phyloP scores from a whole-genome alignment of 2,329 filamentous ascomycete genomes.

The Phyllosticta capitalensis region DNA sequence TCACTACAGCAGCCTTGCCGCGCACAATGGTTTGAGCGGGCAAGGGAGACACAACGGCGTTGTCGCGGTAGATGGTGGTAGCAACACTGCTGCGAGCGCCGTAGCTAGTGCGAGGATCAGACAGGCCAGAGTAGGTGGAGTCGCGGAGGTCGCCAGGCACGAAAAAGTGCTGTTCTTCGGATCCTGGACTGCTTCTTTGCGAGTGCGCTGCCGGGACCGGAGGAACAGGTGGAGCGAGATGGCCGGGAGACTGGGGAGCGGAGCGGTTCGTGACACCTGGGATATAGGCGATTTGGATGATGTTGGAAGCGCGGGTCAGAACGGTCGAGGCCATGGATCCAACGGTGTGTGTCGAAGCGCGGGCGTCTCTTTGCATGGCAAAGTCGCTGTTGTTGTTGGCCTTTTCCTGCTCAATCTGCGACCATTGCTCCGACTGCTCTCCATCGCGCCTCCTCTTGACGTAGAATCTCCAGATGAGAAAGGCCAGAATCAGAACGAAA shows the following conservation, averaged over 20 bases:
- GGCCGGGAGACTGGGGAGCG: slow-evolving; percentile 67
- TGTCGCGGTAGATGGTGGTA: slow-evolving; percentile 88
- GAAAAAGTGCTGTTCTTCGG: slow-evolving; percentile 82
- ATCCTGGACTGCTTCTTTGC: slow-evolving; percentile 48
- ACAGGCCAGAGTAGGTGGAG: slow-evolving; percentile 77
- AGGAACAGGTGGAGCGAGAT: slow-evolving; percentile 84
- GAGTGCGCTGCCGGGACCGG: slow-evolving; percentile 62
- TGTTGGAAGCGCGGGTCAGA: slow-evolving; percentile 90
- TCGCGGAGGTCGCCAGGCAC: slow-evolving; percentile 83
- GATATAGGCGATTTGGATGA: slow-evolving; percentile 99
- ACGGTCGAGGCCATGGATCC: slow-evolving; percentile 92
- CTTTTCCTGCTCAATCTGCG: slow-evolving; percentile 44
- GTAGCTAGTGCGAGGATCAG: slow-evolving; percentile 43
- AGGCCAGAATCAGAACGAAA: slow-evolving; percentile 64
- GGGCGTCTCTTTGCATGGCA: slow-evolving; percentile 47
- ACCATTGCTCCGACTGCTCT: slow-evolving; percentile 47
- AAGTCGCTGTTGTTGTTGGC: slow-evolving; percentile 51
- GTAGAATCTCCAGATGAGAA: slow-evolving; percentile 78
- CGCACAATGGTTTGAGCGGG: slow-evolving; percentile 80
- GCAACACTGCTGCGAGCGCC: slow-evolving; percentile 55
- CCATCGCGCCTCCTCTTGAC: slow-evolving; percentile 66
- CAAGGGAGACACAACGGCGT: slow-evolving; percentile 68
- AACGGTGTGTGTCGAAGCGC: slow-evolving; percentile 75
- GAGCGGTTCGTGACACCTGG: slow-evolving; percentile 92
- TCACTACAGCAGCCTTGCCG: slow-evolving; percentile 85